Percentiles rank a stretch among this genome's conserved stretches.
phyloP scores from a whole-genome alignment of 2,329 filamentous ascomycete species.

The Septoria petroselini region DNA sequence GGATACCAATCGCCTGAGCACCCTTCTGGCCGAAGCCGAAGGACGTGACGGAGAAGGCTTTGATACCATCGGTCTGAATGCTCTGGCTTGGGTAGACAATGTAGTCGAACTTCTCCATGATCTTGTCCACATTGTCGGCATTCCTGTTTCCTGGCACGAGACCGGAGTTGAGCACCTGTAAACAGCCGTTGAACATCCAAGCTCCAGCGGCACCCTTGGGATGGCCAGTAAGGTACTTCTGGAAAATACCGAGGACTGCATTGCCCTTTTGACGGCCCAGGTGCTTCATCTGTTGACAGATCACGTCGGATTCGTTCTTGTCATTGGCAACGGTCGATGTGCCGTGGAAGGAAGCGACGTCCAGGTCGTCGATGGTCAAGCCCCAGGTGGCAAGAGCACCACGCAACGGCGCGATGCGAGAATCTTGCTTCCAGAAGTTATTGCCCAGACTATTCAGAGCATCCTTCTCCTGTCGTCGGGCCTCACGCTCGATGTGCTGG shows the following conservation, averaged over 20 bases:
- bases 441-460: constrained; percentile 91
- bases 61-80: constrained; percentile 96
- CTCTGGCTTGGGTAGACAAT: constrained; percentile 94
- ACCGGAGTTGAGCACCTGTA: constrained; percentile 92
- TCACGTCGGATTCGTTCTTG: constrained; percentile 98
- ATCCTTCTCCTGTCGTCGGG: constrained; percentile 86
- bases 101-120: constrained; percentile 97
- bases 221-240: constrained; percentile 98
- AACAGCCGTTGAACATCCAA: constrained; percentile 98
- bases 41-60: constrained; percentile 97
- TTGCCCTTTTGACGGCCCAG: constrained; percentile 96
- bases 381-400: constrained; percentile 97
- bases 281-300: constrained; percentile 93
- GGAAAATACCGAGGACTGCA: constrained; percentile 93
- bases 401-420: constrained; percentile 88
- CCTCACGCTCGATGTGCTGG: constrained; percentile 82
- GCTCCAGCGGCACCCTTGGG: constrained; percentile 98
- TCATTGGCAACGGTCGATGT: constrained; percentile 98
- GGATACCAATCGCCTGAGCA: constrained; percentile 92
- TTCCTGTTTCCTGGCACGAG: constrained; percentile 96
- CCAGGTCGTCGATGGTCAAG: constrained; percentile 92
- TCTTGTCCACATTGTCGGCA: constrained; percentile 91
- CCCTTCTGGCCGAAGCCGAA: constrained; percentile 99
- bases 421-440: constrained; percentile 97
- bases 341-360: constrained; percentile 96